Evolutionary conservation across 768 basidiomycete species (phyloP), one percentile per base, ranked within the genome.

Genomic region (Hygrophoropsis aurantiaca): DNA sequence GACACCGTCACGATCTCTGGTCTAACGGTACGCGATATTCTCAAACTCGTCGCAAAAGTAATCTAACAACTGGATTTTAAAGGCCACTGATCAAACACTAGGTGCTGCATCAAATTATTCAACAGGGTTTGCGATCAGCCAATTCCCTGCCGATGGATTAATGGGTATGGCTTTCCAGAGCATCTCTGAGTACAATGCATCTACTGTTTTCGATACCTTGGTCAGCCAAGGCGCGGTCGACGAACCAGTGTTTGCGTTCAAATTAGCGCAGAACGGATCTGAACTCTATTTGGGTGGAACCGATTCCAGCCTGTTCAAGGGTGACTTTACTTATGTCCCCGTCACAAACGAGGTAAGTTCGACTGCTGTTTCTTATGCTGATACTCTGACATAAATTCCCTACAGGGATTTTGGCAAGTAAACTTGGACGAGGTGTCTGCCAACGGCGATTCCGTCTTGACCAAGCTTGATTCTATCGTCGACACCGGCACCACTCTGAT

Each of bases 401-500:
- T 16, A 16, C 20, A 38, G 36, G 36, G 16, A 7, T 38, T 8
- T n/a, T 38, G 36, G 36, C 36, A 38, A n/a, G 36, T 40, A 56
- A 26, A 46, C 52, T 32, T 45, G 51, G 40, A 42, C 38, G 23
- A 26, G 10, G 24, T 41, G 4, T 3, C 41, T n/a, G 16, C 20
- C 36, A 38, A 38, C n/a, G 36, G 36, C 36, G 20, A 38, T 7
- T 7, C 7, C n/a, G 6, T 38, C 20, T 6, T n/a, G 8, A 21
- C n/a, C 9, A 21, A 38, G 6, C 8, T 38, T 38, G 13, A 55
- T 62, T n/a, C 36, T n/a, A 38, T 38, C 20, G 68, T 81, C 49
- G 79, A 81, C 61, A 79, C 72, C 54, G 80, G 74, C 49, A 79
- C 79, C 52, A 79, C 79, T 27, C 69, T 81, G 55, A 71, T 76